These are phyloP conservation scores for Panicum miliaceum DNA, from an alignment of 176 grass and related monocot species.

Conservation along the genomic window DNA sequence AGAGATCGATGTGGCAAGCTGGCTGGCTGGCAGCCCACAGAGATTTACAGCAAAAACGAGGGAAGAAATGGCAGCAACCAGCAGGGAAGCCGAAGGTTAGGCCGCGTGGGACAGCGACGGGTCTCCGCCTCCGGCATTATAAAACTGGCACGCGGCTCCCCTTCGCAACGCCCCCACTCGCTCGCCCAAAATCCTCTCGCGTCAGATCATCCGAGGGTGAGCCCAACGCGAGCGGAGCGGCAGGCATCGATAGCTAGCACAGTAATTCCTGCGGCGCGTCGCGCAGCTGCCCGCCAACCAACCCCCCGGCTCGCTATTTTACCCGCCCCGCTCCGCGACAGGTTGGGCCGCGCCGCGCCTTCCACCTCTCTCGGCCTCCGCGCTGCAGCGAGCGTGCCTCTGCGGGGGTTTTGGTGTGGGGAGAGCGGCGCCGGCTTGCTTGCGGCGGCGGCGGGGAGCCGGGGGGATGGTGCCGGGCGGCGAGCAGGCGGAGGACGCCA, in stretches of 20 bases:
- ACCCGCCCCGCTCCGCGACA: conserved; percentile 1
- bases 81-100: neutral
- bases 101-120: neutral
- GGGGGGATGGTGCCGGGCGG: conserved; percentile 52
- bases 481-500: conserved; percentile 69
- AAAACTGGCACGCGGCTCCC: conserved; percentile 9
- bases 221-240: too few relatives aligned
- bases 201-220: neutral
- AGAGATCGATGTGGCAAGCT: neutral
- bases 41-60: neutral
- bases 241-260: neutral
- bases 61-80: neutral
- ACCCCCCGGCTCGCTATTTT: neutral
- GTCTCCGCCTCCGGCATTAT: conserved; percentile 13
- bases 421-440: neutral
- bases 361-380: neutral
- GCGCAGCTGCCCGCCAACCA: neutral
- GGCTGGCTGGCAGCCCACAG: neutral
- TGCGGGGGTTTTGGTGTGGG: neutral
- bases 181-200: conserved; percentile 7
- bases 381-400: neutral
- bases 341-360: neutral
- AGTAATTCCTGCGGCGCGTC: conserved; percentile 41
- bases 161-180: neutral
- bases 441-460: neutral